Percentiles rank a stretch among this genome's conserved stretches.
Evolutionary conservation across 1,139 yeast species (phyloP).

Genomic region (Taphrina confusa): DNA sequence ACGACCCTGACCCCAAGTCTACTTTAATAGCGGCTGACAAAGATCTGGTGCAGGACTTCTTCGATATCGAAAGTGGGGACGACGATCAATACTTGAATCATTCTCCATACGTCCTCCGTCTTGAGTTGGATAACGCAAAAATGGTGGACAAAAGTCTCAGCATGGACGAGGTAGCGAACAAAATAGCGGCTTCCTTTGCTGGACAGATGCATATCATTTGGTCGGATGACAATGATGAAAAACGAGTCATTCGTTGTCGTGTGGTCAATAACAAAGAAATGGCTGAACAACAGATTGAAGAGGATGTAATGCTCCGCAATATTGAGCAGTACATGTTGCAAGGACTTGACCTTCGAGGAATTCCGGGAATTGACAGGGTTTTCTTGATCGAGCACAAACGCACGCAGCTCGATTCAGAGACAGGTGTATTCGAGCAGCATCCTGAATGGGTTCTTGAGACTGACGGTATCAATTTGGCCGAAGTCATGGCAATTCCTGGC

Average conservation of each 20-base stretch:
- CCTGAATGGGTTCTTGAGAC: slow-evolving; percentile 99
- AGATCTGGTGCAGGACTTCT: slow-evolving; percentile 95
- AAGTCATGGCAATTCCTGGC: slow-evolving; percentile 93
- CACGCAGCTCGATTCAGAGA: slow-evolving; percentile 46
- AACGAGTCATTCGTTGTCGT: slow-evolving; percentile 95
- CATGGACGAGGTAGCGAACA: slow-evolving; percentile 97
- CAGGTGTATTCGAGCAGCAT: slow-evolving; percentile 81
- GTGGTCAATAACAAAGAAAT: slow-evolving; percentile 84
- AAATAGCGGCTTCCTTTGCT: slow-evolving; percentile 79
- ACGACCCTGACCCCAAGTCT: slow-evolving; percentile 96
- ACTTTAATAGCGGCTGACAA: slow-evolving; percentile 95
- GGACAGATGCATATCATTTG: slow-evolving; percentile 91
- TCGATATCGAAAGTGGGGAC: slow-evolving; percentile 79
- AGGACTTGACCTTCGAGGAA: slow-evolving; percentile 92
- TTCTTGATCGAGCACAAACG: slow-evolving; percentile 91
- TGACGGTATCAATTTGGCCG: slow-evolving; percentile 95
- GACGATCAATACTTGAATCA: slow-evolving; percentile 95
- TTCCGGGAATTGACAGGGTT: slow-evolving; percentile 87
- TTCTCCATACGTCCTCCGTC: slow-evolving; percentile 95
- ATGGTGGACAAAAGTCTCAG: slow-evolving; percentile 97
- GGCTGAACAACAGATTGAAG: slow-evolving; percentile 85
- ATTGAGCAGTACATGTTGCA: slow-evolving; percentile 97
- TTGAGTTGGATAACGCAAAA: slow-evolving; percentile 96
- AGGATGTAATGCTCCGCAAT: slow-evolving; percentile 92
- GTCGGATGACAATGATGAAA: slow-evolving; percentile 99